These are phyloP conservation scores for Penicillium ochrochloron DNA, from an alignment of 495 filamentous ascomycete species.

Conservation along the genomic window DNA sequence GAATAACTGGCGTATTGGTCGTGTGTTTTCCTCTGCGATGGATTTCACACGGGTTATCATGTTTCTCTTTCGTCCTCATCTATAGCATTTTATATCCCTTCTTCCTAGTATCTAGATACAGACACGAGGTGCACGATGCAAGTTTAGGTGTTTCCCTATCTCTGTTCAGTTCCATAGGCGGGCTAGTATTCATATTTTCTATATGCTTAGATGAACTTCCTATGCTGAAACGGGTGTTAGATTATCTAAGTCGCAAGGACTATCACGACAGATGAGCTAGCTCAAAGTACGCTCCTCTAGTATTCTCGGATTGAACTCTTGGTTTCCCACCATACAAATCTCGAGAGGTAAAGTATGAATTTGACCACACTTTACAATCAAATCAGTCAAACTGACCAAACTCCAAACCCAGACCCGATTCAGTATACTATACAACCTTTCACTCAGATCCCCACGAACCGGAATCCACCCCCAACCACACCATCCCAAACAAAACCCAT, in stretches of 20 bases:
- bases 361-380: neutral
- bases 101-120: conserved; percentile 18
- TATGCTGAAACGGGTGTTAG: no score
- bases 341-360: neutral
- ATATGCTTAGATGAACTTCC: no score
- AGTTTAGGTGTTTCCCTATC: conserved; percentile 22
- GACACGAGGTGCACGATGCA: conserved; percentile 13
- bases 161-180: no score
- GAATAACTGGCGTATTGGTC: conserved; percentile 20
- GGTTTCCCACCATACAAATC: neutral
- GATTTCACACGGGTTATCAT: no score
- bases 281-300: no score
- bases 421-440: no score
- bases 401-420: no score
- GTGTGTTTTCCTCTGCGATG: neutral
- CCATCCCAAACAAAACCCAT: neutral
- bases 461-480: neutral
- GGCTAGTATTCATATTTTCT: no score
- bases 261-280: no score
- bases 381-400: neutral
- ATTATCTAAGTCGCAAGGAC: no score
- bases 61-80: neutral
- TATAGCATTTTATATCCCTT: conserved; percentile 12
- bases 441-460: neutral
- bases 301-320: neutral